Conservation (phyloP, 2,329 filamentous ascomycete genomes). For the Phialophora chinensis region DNA sequence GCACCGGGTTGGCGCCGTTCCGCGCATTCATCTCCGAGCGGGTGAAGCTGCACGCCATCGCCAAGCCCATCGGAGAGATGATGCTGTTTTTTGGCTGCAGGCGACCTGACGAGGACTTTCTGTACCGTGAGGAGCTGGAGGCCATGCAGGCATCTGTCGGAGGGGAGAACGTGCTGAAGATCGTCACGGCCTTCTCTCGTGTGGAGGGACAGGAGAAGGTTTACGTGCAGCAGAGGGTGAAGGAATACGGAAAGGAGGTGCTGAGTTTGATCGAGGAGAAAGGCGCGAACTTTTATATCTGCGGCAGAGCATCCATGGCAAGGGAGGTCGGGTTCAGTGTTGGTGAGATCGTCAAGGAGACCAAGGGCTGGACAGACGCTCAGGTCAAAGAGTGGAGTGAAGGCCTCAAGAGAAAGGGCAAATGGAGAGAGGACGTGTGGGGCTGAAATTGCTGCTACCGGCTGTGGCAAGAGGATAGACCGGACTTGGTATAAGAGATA, state of each 20-base stretch:
- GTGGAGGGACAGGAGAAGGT: constrained; percentile 23
- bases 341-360: constrained; percentile 41
- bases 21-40: constrained; percentile 17
- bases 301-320: constrained; percentile 28
- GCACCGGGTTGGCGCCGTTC: constrained; percentile 40
- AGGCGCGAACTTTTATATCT: constrained; percentile 27
- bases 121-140: constrained; percentile 42
- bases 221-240: constrained; percentile 23
- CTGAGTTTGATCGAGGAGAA: constrained; percentile 22
- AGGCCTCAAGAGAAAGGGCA: constrained; percentile 56
- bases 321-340: constrained; percentile 47
- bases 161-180: constrained; percentile 23
- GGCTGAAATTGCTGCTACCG: constrained; percentile 41
- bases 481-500: no score
- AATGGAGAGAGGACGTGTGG: constrained; percentile 63
- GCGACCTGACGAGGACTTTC: constrained; percentile 46
- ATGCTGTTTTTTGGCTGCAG: constrained; percentile 54
- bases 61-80: constrained; percentile 42
- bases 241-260: constrained; percentile 2
- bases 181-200: constrained; percentile 25
- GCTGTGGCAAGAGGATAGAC: no score
- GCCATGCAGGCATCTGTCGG: constrained; percentile 4
- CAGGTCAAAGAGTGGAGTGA: constrained; percentile 56
- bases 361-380: constrained; percentile 49
- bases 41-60: constrained; percentile 8